Evolutionary conservation across 768 basidiomycete species (phyloP), one percentile per base, ranked within the genome.

Genomic region (Pleurotus pulmonarius): DNA sequence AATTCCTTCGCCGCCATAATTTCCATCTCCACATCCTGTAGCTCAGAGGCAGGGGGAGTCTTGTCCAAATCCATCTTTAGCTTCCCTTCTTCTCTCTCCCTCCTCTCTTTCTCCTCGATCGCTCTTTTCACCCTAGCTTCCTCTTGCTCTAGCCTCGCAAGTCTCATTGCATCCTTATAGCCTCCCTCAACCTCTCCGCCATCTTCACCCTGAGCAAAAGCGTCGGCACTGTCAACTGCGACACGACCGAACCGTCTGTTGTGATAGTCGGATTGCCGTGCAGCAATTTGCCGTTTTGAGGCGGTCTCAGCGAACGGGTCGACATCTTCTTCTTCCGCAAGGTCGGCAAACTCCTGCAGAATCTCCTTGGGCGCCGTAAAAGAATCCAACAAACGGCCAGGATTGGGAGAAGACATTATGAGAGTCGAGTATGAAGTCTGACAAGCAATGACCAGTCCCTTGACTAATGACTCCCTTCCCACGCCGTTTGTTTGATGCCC

Each of bases 151-250:
- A 99, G 74, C 67, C 86, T 84, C 58, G 89, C 79, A 63, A 95
- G 66, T 66, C 94, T 81, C 97, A 98, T 99, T 11, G 94, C 91
- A 67, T 98, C 96, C 67, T 92, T 95, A 70, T 98, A 99, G 3
- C 91, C 90, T 46, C 93, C 92, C 66, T 93, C 92, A 1, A 81
- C 79, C 25, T 85, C 83, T 60, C 77, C 76, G 0, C 86, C 88
- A 53, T 88, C 90, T 58, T 84, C 83, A 3, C 65, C 78, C 38
- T 85, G 79, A 58, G 82, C 74, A 63, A 92, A 94, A 0, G 85
- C 91, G 72, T 93, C 90, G 7, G 81, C 83, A 54, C 92, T 90
- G 41, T 90, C 90, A 59, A 88, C 83, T 25, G 87, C 88, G 58
- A 87, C 83, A 49, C 97, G 87, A 64, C 82, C 83, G 70, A 98